A percentile compares a stretch with the other conserved stretches of the same genome.
These are phyloP conservation scores for Moesziomyces sp. DNA, from an alignment of 1,284 basidiomycete genomes.

Conservation along the genomic window DNA sequence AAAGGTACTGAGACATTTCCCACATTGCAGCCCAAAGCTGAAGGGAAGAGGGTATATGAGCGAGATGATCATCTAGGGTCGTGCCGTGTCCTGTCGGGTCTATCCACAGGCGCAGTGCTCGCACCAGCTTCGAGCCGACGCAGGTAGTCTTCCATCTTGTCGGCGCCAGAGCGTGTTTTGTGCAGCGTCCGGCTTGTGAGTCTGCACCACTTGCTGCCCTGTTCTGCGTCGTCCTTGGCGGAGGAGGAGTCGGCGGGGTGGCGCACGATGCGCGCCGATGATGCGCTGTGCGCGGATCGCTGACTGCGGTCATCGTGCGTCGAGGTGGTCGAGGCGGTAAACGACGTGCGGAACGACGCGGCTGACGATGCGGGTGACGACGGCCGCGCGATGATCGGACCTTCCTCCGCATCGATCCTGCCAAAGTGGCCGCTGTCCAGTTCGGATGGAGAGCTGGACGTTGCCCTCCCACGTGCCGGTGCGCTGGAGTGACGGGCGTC, in stretches of 20 bases:
- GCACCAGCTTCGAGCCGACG: slow-evolving; percentile 18
- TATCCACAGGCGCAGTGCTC: neutral
- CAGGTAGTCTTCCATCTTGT: slow-evolving; percentile 49
- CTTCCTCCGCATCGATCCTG: neutral
- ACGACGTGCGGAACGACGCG: slow-evolving; percentile 24
- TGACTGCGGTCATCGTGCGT: slow-evolving; percentile 30
- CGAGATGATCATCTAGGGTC: neutral
- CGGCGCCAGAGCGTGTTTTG: slow-evolving; percentile 35
- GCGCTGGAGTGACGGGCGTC: neutral
- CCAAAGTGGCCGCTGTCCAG: no score
- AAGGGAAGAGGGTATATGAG: no score
- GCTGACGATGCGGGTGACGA: slow-evolving; percentile 32
- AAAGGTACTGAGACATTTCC: no score
- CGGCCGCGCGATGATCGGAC: slow-evolving; percentile 36
- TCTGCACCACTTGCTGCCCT: slow-evolving; percentile 1
- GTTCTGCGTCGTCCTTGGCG: neutral
- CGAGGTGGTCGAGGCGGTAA: slow-evolving; percentile 23
- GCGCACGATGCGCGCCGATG: slow-evolving; percentile 21
- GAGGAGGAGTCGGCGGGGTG: neutral
- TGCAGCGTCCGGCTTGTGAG: slow-evolving; percentile 24
- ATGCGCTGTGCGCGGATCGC: slow-evolving; percentile 18
- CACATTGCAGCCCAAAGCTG: no score
- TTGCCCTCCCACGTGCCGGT: neutral
- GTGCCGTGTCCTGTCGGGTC: slow-evolving; percentile 2
- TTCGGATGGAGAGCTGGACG: neutral